Evolutionary conservation across 768 basidiomycete genomes (phyloP), one percentile per base, ranked within the genome.

Genomic region (Phlebiopsis flavidoalba): DNA sequence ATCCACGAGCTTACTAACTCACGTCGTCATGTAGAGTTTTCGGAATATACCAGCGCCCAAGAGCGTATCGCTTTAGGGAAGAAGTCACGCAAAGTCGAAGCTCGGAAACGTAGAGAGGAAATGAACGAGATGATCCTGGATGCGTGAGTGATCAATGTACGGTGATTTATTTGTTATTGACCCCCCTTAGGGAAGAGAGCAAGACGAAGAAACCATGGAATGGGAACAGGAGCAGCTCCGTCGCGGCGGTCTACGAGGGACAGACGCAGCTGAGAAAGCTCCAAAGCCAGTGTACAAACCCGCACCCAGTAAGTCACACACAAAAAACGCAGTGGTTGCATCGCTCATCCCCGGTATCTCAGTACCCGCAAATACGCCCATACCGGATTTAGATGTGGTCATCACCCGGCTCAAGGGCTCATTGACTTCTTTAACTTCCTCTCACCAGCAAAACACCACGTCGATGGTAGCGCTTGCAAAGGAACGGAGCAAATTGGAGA

Each of bases 161-260:
- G 40, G 3, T 10, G 40, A 24, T 12, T 4, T 49, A 26, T 5
- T 37, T 36, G 53, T 37, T 60, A 45, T 53, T 12, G 22, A 46
- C 8, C 21, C 8, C 22, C 33, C 35, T 22, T 57, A 91, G 89
- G 4, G 88, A 85, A 55, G 92, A 55, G 92, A 93, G 55, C 83
- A 87, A 58, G 93, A 93, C 61, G 92, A 95, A 70, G 92, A 94
- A 69, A 84, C 88, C 0, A 77, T 80, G 10, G 89, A 93, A 72
- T 95, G 93, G 93, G 91, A 93, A 67, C 82, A 83, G 62, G 89
- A 89, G 59, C 93, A 95, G 66, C 75, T 93, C 26, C 85, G 89
- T 24, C 80, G 93, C 59, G 89, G 88, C 8, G 91, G 87, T 2
- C 81, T 84, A 63, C 71, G 72, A 24, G 70, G 75, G n/a, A 71